A percentile compares a stretch with the other conserved stretches of the same genome.
phyloP scores from a whole-genome alignment of 2,329 filamentous ascomycete species.

The Pyricularia sp. region DNA sequence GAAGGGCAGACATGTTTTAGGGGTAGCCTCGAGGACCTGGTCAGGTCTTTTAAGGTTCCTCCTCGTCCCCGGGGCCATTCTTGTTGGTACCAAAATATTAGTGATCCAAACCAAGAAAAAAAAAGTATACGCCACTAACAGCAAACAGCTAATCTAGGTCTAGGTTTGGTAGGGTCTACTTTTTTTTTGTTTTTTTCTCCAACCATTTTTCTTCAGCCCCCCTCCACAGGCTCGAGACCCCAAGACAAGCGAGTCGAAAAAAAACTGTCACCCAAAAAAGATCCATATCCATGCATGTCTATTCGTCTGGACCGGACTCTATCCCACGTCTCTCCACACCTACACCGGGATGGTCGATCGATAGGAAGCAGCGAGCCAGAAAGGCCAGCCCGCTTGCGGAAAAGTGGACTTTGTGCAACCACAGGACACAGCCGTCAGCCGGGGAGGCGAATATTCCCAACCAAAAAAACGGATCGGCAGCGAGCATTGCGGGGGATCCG shows the following conservation, averaged over 20 bases:
- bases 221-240: not conserved
- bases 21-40: not conserved
- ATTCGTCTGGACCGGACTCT: not conserved
- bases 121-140: not conserved
- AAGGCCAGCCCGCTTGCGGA: not conserved
- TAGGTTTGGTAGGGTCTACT: not conserved
- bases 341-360: not conserved
- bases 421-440: not conserved
- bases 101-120: not conserved
- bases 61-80: not conserved
- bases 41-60: not conserved
- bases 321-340: not conserved
- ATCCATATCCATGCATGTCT: not conserved
- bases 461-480: not conserved
- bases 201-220: not conserved
- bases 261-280: not conserved
- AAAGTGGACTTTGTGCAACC: not conserved
- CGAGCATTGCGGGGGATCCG: not conserved
- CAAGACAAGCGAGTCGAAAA: not conserved
- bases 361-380: not conserved
- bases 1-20: not conserved
- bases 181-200: not conserved
- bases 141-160: not conserved
- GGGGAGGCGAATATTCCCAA: not conserved
- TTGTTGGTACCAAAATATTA: not conserved